phyloP scores from a whole-genome alignment of 73 alveolate species.

The Uronychia setigera region DNA sequence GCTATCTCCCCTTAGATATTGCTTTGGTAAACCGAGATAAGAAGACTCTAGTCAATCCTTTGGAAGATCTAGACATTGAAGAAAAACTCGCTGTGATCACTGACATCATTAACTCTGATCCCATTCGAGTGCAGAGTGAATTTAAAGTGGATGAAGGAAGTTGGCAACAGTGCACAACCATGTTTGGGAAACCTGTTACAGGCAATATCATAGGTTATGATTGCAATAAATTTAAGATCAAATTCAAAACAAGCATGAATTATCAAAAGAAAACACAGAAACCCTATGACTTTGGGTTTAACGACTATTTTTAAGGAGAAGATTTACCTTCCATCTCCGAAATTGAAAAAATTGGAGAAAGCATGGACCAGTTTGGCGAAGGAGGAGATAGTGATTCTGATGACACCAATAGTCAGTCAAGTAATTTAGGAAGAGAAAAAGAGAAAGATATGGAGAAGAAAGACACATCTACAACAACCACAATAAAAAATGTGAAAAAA shows the following conservation, averaged over 20 bases:
- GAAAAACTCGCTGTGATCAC: constrained; percentile 80
- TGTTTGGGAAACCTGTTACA: constrained; percentile 57
- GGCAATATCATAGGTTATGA: constrained; percentile 43
- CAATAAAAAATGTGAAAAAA: constrained; percentile 17
- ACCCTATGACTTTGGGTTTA: constrained; percentile 10
- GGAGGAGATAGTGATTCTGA: no score
- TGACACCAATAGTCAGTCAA: no score
- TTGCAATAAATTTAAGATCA: constrained; percentile 68
- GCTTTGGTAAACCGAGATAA: constrained; percentile 65
- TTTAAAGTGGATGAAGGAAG: constrained; percentile 59
- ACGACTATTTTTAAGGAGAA: constrained; percentile 24
- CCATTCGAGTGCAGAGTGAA: constrained; percentile 64
- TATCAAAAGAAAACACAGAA: constrained; percentile 32
- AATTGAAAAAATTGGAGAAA: constrained; percentile 15
- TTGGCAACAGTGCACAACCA: constrained; percentile 50
- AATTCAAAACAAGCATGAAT: constrained; percentile 20
- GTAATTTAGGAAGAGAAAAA: no score
- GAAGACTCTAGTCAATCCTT: constrained; percentile 70
- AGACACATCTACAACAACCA: no score
- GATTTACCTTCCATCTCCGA: constrained; percentile 7
- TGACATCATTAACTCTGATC: constrained; percentile 85
- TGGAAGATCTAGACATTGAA: constrained; percentile 86
- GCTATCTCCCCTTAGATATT: constrained; percentile 44
- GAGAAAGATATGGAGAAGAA: no score
- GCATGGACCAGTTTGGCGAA: no score